Evolutionary conservation across 225 moss, liverwort and hornwort species (phyloP).

Genomic region (Bryoerythrophyllum caledonicum): DNA sequence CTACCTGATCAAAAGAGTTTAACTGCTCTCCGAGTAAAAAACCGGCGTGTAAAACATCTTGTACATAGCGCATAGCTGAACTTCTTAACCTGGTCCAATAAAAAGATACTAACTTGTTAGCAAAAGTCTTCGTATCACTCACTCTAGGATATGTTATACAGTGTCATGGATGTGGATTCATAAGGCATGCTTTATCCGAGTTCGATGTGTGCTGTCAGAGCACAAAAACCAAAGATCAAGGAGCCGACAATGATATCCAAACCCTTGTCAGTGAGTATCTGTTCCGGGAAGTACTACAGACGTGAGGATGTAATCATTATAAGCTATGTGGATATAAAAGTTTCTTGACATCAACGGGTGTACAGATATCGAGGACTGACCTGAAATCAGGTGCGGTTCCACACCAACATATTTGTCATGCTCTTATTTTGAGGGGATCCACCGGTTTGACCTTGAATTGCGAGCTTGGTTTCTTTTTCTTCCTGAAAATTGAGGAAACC

Average conservation of each 20-base stretch:
- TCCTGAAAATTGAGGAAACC: constrained; percentile 35
- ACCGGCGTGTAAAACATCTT: constrained; percentile 14
- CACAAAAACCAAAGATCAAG: constrained; percentile 4
- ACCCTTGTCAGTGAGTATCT: not conserved
- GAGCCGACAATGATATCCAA: not conserved
- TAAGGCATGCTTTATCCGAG: not conserved
- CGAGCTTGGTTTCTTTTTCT: constrained; percentile 34
- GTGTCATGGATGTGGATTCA: constrained; percentile 1
- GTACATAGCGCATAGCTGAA: constrained; percentile 15
- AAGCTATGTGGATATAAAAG: constrained; percentile 1
- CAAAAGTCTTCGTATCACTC: constrained; percentile 7
- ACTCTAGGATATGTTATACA: not conserved
- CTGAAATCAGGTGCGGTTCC: constrained; percentile 24
- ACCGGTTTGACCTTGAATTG: constrained; percentile 25
- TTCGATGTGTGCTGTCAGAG: not conserved
- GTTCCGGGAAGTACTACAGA: not conserved
- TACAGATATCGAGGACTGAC: constrained; percentile 21
- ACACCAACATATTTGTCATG: constrained; percentile 28
- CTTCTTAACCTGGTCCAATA: constrained; percentile 34
- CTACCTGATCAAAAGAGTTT: constrained; percentile 10
- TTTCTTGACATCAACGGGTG: not conserved
- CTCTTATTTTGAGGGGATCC: constrained; percentile 36
- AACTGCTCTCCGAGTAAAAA: constrained; percentile 19
- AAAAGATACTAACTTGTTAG: constrained; percentile 2
- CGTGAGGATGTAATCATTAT: not conserved